These are phyloP conservation scores for Pseudogymnoascus pannorum DNA, from an alignment of 2,329 filamentous ascomycete genomes.

Conservation along the genomic window DNA sequence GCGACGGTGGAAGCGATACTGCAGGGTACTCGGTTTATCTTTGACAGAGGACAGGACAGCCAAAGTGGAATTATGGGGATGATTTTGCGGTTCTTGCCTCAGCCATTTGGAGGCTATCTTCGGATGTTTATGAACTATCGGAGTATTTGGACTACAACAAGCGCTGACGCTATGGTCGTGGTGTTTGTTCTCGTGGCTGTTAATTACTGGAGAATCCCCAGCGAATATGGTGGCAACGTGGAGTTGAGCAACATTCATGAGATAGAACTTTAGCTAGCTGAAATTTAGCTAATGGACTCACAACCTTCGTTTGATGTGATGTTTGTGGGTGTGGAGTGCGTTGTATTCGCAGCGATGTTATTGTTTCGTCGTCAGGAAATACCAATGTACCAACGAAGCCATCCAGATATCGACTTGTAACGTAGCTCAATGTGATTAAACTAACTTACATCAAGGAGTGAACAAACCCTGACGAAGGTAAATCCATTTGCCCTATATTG, in stretches of 20 bases:
- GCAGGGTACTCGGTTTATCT: constrained; percentile 62
- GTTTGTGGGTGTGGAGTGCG: not conserved
- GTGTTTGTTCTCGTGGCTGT: constrained; percentile 60
- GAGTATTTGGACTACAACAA: constrained; percentile 64
- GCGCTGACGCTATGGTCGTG: constrained; percentile 65
- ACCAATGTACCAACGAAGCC: not conserved
- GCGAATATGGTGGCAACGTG: constrained; percentile 36
- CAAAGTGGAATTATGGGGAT: constrained; percentile 57
- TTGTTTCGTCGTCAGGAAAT: not conserved
- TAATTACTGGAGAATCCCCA: not conserved
- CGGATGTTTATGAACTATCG: constrained; percentile 56
- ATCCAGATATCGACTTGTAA: not conserved
- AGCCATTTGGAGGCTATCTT: constrained; percentile 54
- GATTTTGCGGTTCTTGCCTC: constrained; percentile 57
- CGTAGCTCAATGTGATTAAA: no score
- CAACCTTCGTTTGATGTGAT: not conserved
- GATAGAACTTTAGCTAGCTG: not conserved
- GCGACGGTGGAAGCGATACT: constrained; percentile 68
- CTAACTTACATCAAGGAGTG: no score
- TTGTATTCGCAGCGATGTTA: not conserved
- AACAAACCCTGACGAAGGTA: no score
- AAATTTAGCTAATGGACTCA: not conserved
- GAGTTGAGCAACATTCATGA: not conserved
- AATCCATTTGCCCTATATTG: no score
- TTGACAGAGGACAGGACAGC: constrained; percentile 53